Base-by-base conservation (phyloP, 164 flowering plant genomes). In the Platanus orientalis region DNA sequence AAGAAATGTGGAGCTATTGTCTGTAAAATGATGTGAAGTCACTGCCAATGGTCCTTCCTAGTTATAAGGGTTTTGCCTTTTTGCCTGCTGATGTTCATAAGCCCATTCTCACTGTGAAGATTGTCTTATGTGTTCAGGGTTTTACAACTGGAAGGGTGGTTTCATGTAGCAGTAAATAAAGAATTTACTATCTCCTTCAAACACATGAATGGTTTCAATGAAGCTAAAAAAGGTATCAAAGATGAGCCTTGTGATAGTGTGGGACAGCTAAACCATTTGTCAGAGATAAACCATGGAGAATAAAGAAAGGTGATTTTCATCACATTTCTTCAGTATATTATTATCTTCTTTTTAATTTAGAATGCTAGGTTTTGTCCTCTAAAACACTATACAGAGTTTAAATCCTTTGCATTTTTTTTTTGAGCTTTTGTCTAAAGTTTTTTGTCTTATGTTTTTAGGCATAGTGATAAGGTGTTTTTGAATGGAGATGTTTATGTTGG, bases 401-500 rank as follows among this genome's bases (percentile, higher is more conserved):
- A 4, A 6, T 20, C 23, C 2, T 12, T 6, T 23, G 12, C 6
- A 20, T 14, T 12, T n/a, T n/a, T n/a, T n/a, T 34, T 53, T 20
- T 9, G 53, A 50, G 21, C 32, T 25, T 40, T 39, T 28, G 60
- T 32, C 48, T n/a, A n/a, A 40, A 4, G 19, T 32, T 19, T 27
- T 48, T 9, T 54, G 20, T 72, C 23, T 29, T 44, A 14, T 63
- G 45, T 51, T 62, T 72, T 47, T 64, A 72, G 71, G 51, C 26
- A 20, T 28, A 50, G 39, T 50, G 71, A 72, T 26, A 70, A 74
- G 76, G 60, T 64, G 13, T 78, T 90, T 47, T 34, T 78, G 40
- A 89, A 83, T 76, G 96, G 96, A 57, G 98, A 94, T 67, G 40
- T 70, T 21, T 91, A 86, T 77, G 44, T 49, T 69, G 98, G 98